Percentiles rank a stretch among this genome's conserved stretches.
These are phyloP conservation scores for Neurospora cerealis DNA, from an alignment of 495 filamentous ascomycete genomes.

Conservation along the genomic window DNA sequence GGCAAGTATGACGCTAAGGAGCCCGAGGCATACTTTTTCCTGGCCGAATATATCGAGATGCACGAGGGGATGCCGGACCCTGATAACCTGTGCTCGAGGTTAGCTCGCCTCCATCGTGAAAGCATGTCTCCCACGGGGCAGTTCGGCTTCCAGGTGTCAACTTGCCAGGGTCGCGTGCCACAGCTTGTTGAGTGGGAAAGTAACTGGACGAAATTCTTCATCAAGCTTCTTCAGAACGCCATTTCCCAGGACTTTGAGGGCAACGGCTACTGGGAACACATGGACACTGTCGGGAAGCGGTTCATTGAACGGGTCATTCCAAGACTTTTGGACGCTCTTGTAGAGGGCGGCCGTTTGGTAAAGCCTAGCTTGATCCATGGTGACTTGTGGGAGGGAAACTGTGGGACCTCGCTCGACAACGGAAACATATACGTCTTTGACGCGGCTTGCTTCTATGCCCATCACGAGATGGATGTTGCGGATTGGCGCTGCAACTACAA, in stretches of 20 bases:
- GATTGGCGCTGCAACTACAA: not conserved
- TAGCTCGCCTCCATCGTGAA: constrained; percentile 32
- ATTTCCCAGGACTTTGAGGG: too few relatives aligned
- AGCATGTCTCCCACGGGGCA: constrained; percentile 35
- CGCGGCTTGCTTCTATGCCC: constrained; percentile 27
- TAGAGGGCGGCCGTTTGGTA: too few relatives aligned
- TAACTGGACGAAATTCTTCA: constrained; percentile 18
- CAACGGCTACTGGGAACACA: too few relatives aligned
- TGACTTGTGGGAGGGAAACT: constrained; percentile 40
- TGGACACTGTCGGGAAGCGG: too few relatives aligned
- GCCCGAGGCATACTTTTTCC: constrained; percentile 14
- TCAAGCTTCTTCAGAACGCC: too few relatives aligned
- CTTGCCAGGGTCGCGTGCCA: constrained; percentile 31
- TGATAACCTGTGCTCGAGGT: constrained; percentile 18
- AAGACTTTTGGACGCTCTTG: too few relatives aligned
- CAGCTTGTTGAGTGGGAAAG: constrained; percentile 29
- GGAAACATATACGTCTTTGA: constrained; percentile 35
- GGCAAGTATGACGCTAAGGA: not conserved
- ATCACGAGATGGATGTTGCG: not conserved
- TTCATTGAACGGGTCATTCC: constrained; percentile 20
- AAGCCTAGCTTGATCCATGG: constrained; percentile 31
- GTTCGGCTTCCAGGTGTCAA: constrained; percentile 43
- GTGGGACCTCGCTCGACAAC: constrained; percentile 22
- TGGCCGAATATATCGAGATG: constrained; percentile 15
- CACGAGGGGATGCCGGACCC: constrained; percentile 14